These are phyloP conservation scores for Populus pruinosa DNA, from an alignment of 345 rosid species.

Conservation along the genomic window DNA sequence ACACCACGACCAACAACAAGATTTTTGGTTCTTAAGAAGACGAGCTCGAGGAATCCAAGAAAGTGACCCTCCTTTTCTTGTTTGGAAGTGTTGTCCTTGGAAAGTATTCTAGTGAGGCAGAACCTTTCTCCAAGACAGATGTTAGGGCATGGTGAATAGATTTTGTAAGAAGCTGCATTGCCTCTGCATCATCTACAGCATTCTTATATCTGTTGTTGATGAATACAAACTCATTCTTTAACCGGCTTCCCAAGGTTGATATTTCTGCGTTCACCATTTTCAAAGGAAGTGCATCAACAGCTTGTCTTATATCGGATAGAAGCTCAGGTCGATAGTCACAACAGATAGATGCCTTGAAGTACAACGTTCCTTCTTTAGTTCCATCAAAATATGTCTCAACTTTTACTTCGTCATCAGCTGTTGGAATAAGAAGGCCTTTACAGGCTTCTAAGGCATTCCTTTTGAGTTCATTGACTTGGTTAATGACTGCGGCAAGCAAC, in stretches of 20 bases:
- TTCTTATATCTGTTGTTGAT: constrained; percentile 15
- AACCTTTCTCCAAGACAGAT: constrained; percentile 39
- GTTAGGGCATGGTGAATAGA: constrained; percentile 36
- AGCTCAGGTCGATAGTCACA: constrained; percentile 43
- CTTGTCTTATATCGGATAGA: constrained; percentile 36
- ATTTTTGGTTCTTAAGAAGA: constrained; percentile 15
- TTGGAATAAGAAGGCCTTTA: constrained; percentile 40
- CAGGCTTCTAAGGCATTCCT: constrained; percentile 34
- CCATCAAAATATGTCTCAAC: constrained; percentile 29
- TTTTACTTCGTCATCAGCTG: constrained; percentile 41
- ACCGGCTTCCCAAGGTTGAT: constrained; percentile 39
- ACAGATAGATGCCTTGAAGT: constrained; percentile 42
- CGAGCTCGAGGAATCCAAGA: constrained; percentile 32
- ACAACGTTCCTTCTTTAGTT: constrained; percentile 21
- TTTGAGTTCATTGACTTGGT: constrained; percentile 33
- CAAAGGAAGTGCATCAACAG: constrained; percentile 35
- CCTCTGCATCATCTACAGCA: constrained; percentile 12
- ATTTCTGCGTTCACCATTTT: constrained; percentile 36
- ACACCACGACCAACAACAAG: constrained; percentile 4
- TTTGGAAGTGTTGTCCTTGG: constrained; percentile 23
- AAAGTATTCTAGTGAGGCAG: constrained; percentile 29
- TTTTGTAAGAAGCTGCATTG: constrained; percentile 14
- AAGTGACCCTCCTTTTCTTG: constrained; percentile 37
- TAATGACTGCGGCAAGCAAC: constrained; percentile 41
- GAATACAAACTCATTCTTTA: constrained; percentile 34